Evolutionary conservation across 768 basidiomycete species (phyloP), one percentile per base, ranked within the genome.

Genomic region (Fomitopsis pulvina): DNA sequence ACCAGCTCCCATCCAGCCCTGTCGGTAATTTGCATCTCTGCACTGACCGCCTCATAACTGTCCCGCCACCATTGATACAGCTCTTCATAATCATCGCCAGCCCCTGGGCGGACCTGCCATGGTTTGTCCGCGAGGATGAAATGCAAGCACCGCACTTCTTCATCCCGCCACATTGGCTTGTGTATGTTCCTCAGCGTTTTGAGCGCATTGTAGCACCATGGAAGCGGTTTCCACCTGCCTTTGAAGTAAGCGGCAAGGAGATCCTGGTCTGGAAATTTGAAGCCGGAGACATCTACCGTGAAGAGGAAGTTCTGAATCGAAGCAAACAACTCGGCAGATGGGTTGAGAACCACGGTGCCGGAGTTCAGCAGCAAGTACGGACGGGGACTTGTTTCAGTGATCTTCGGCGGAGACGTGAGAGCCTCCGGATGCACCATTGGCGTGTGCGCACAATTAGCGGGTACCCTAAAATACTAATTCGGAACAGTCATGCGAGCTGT

Each of bases 201-300:
- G 54, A 98, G 73, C 0, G 92, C 93, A 59, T 99, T 99, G 66
- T 92, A 94, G 53, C 81, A 81, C 81, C 88, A 96, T 1, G 83
- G 78, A 34, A 95, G 67, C 4, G 88, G 83, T 47, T 71, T 76
- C 88, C 90, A 93, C 62, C 66, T 81, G 16, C 85, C 86, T 48
- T 74, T 66, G 71, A 95, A 98, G 61, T 81, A 79, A 27, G 76
- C 78, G 1, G 93, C 78, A 27, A 97, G 78, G 27, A 96, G 75
- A 58, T 99, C 95, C 65, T 99, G 95, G 66, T 99, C 95, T 1
- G 92, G 83, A 64, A 97, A 96, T n/a, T 64, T 66, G 71, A 77
- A 83, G 0, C 70, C 69, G 3, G 73, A 51, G 7, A 87, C 70
- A 2, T 79, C 76, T 8, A 77, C 79, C 4, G 70, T 77, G 48